A percentile compares a stretch with the other conserved stretches of the same genome.
These are phyloP conservation scores for Xylaria sp. DNA, from an alignment of 2,329 filamentous ascomycete species.

Conservation along the genomic window DNA sequence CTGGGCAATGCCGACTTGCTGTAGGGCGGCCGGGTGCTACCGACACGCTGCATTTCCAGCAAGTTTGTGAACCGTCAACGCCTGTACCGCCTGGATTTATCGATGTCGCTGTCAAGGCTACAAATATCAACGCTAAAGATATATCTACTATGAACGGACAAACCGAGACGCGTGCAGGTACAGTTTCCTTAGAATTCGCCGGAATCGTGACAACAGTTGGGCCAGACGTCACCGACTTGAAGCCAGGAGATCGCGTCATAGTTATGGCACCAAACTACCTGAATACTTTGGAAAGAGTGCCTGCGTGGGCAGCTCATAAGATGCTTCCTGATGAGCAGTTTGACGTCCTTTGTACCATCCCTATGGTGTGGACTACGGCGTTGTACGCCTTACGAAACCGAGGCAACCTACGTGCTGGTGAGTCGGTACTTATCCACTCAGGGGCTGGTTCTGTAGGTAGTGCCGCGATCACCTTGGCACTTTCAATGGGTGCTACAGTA, in stretches of 20 bases:
- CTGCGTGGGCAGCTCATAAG: not conserved
- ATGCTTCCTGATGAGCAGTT: slow-evolving; percentile 4
- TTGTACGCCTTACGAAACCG: slow-evolving; percentile 2
- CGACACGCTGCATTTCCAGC: slow-evolving; percentile 30
- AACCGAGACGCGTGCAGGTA: slow-evolving; percentile 30
- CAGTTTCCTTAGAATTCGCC: slow-evolving; percentile 35
- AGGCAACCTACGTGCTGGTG: not conserved
- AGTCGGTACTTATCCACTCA: slow-evolving; percentile 16
- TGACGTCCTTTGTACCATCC: not conserved
- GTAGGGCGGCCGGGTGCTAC: slow-evolving; percentile 12
- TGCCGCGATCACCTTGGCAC: not conserved
- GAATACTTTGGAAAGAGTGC: not conserved
- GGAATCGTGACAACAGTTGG: slow-evolving; percentile 33
- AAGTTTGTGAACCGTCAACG: not conserved
- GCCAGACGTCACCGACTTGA: not conserved
- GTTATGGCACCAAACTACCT: not conserved
- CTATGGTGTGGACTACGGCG: not conserved
- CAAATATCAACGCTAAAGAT: slow-evolving; percentile 35
- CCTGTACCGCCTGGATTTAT: not conserved
- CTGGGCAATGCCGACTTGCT: slow-evolving; percentile 15
- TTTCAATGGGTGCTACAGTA: not conserved
- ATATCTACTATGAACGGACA: slow-evolving; percentile 36
- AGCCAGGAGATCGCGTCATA: slow-evolving; percentile 2
- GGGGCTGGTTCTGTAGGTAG: slow-evolving; percentile 10
- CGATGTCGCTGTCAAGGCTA: slow-evolving; percentile 13